Base-by-base conservation (phyloP, 805 yeast genomes). In the Monosporozyma yasuniensis region DNA sequence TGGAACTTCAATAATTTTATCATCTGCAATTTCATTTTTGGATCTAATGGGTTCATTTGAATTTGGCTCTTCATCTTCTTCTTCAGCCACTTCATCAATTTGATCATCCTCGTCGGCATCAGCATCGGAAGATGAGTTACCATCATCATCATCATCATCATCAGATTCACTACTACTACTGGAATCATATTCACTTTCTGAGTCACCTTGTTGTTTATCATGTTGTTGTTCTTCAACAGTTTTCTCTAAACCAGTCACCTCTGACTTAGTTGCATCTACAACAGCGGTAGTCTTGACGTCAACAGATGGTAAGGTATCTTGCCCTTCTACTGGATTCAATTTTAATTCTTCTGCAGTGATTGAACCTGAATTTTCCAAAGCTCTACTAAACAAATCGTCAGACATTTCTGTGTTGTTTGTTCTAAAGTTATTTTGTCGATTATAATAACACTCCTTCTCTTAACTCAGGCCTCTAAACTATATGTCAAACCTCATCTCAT, bases 1-100 rank as follows among this genome's bases (percentile, higher is more conserved):
- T 0, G 96, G 95, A 2, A 91, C 65, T 21, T 69, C 68, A 0
- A 84, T 83, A 0, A 88, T 84, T 0, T 69, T 71, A 57, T 83
- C 96, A 48, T 87, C 88, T 0, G 68, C 56, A 2, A 82, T 66
- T 60, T 91, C 98, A 61, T 91, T 84, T 52, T 81, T 83, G 1
- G 97, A 88, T 28, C 72, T 65, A 21, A 91, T 85, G 0, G 96
- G 95, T 0, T 80, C 88, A 1, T 66, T 68, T 3, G 68, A 64
- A 10, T 70, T 75, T 0, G 71, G 77, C 18, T 61, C 72, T 21
- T 73, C 80, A 8, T 74, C 79, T 12, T 74, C 78, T 2, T 58
- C 70, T 8, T 56, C 61, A 30, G 34, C 34, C 5, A 30, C 61
- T 9, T 47, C 56, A 21, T 34, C 18, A 22, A 21, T 39, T 3